Base-by-base conservation (phyloP, 2,329 filamentous ascomycete genomes). In the Nannizziopsis barbatae region DNA sequence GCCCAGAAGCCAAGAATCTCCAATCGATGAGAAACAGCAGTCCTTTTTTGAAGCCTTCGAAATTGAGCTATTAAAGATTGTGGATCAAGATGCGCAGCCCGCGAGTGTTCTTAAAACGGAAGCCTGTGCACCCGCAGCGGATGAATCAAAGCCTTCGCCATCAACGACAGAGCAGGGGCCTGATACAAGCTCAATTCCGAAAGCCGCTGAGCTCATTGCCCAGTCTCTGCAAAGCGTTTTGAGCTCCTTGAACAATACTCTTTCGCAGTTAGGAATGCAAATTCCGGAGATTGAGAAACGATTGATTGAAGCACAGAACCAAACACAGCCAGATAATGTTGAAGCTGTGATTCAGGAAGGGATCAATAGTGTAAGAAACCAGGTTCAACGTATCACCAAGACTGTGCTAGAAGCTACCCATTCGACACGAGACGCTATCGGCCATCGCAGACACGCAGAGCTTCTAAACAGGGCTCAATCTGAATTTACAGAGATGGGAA, bases 11-110 rank as follows among this genome's bases (percentile, higher is more conserved):
- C 38, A 53, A 17, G 50, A 50, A 33, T 42, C 56, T 9, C 45
- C 56, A 2, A 45, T 58, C 4, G 45, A 45, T 5, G 52, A 60
- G 27, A 55, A 59, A 15, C 50, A 57, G 15, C 57, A 59, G 46
- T 57, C 67, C 15, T 58, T 69, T 31, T 53, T 70, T 17, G 61
- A 61, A 38, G 64, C 63, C 11, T 69, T 69, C 37, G 66, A 69
- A 44, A 58, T 56, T 10, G 65, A 69, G 48, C 53, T 70, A 54
- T 60, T 65, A 22, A 64, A 55, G 43, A 56, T 69, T 3, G 55
- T 69, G 44, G 47, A 56, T 41, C 35, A 56, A 12, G 52, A 57
- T 8, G 36, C 49, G 20, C 15, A 50, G 5, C 50, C 37, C 44
- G 51, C 17, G 43, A 45, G 45, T 40, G 32, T 17, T 22, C 11